Evolutionary conservation across 2,329 filamentous ascomycete species (phyloP), one percentile per base, ranked within the genome.

Genomic region (Fusarium sp.): DNA sequence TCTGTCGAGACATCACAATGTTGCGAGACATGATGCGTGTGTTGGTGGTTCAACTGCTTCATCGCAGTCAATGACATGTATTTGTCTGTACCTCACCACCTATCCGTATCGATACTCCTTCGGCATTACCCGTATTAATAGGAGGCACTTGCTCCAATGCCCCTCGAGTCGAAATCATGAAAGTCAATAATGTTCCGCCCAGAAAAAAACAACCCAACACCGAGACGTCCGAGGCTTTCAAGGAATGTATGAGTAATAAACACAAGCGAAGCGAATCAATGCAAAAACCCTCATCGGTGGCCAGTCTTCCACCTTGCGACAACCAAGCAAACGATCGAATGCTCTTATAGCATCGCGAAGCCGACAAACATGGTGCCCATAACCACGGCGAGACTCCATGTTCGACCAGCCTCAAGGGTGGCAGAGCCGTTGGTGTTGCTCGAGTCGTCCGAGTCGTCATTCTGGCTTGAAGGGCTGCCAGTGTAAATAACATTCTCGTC

Each of bases 321-420:
- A 22, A 32, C 26, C 9, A 26, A 38, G 39, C 10, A 24, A 24
- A 28, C 42, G 10, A 11, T 9, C 28, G 26, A 36, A 3, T 11
- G 22, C 10, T 19, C 29, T 73, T 68, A 79, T 53, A 81, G 67
- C 69, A 79, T 69, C 32, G 78, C 78, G 56, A 80, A 78, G 12
- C 77, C 77, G 42, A 74, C 71, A 58, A 78, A 76, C 56, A 81
- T 65, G 56, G 74, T 72, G 13, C 73, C 74, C 28, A 80, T 51
- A 10, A 81, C 70, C 8, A 79, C 55, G 7, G 71, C 70, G 41
- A 81, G 67, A 5, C 79, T 77, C 53, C 77, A 77, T 42, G 74
- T 70, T 32, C 74, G 73, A 15, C 76, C 77, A 45, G 73, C 67
- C 35, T 76, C 74, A 24, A 78, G 65, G 4, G 72, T 67, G 10